These are phyloP conservation scores for Ajuga chamaepitys DNA, from an alignment of 257 asterid genomes.

Conservation along the genomic window DNA sequence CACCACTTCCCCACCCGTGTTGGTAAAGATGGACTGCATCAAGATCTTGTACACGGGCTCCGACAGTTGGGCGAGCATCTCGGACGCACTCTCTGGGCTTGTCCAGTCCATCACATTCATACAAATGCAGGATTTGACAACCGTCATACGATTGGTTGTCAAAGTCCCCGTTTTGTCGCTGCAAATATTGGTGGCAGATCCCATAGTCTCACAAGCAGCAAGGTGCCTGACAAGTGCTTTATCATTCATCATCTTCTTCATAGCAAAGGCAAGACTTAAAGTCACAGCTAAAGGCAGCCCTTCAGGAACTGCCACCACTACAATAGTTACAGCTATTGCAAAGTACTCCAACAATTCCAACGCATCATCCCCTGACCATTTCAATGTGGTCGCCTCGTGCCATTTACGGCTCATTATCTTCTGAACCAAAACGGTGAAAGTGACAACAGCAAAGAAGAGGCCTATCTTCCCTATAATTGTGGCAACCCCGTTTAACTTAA, in stretches of 20 bases:
- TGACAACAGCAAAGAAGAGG: slow-evolving; percentile 75
- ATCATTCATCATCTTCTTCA: slow-evolving; percentile 96
- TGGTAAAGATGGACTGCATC: slow-evolving; percentile 68
- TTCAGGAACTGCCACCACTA: slow-evolving; percentile 96
- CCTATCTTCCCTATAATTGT: slow-evolving; percentile 96
- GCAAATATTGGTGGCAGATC: slow-evolving; percentile 83
- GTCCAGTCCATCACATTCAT: slow-evolving; percentile 47
- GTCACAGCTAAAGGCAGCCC: slow-evolving; percentile 96
- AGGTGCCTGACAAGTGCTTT: slow-evolving; percentile 86
- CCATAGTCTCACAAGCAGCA: slow-evolving; percentile 98
- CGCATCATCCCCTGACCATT: slow-evolving; percentile 71
- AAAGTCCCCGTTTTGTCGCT: slow-evolving; percentile 91
- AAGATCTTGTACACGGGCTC: slow-evolving; percentile 31
- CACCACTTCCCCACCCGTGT: slow-evolving; percentile 89
- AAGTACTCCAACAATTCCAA: slow-evolving; percentile 71
- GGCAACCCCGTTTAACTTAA: slow-evolving; percentile 91
- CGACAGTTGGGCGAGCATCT: slow-evolving; percentile 39
- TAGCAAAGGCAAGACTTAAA: slow-evolving; percentile 82
- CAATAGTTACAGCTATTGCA: slow-evolving; percentile 89
- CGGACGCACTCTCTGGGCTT: slow-evolving; percentile 23
- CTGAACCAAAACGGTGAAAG: slow-evolving; percentile 75
- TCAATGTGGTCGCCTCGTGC: slow-evolving; percentile 36
- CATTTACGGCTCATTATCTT: slow-evolving; percentile 60
- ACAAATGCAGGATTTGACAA: slow-evolving; percentile 74
- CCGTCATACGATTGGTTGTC: slow-evolving; percentile 86